Evolutionary conservation across 1,139 yeast species (phyloP).

Genomic region (Pneumocystis carinii): DNA sequence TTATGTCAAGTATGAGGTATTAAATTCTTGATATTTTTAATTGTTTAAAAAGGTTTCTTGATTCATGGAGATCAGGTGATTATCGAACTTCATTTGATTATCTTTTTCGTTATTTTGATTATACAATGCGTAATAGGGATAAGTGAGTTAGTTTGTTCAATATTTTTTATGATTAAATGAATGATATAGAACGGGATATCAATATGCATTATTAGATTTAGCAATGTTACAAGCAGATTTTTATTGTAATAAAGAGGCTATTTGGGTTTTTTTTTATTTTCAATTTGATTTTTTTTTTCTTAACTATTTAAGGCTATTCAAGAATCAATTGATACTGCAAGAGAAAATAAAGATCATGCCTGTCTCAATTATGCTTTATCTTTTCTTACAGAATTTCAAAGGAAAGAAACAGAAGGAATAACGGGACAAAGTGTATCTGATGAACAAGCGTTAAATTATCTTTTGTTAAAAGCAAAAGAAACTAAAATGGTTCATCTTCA

Average conservation of each 20-base stretch:
- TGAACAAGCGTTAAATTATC: conserved; percentile 14
- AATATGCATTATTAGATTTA: conserved; percentile 64
- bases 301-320: conserved; percentile 49
- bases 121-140: conserved; percentile 58
- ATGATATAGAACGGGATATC: conserved; percentile 35
- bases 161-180: background rate
- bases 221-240: conserved; percentile 69
- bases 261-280: conserved; percentile 6
- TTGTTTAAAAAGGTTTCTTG: conserved; percentile 24
- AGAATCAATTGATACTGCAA: conserved; percentile 76
- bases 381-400: conserved; percentile 63
- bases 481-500: conserved; percentile 11
- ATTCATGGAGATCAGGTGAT: conserved; percentile 45
- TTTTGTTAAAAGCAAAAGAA: conserved; percentile 14
- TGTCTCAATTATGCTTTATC: conserved; percentile 65
- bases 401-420: conserved; percentile 46
- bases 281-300: background rate
- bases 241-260: conserved; percentile 59
- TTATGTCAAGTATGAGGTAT: background rate
- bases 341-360: conserved; percentile 64
- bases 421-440: conserved; percentile 24
- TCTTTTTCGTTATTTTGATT: conserved; percentile 72
- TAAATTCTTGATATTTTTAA: background rate
- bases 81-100: conserved; percentile 61
- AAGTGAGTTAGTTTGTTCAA: conserved; percentile 21